phyloP scores from a whole-genome alignment of 805 yeast genomes.

The Lipomyces yamadae region DNA sequence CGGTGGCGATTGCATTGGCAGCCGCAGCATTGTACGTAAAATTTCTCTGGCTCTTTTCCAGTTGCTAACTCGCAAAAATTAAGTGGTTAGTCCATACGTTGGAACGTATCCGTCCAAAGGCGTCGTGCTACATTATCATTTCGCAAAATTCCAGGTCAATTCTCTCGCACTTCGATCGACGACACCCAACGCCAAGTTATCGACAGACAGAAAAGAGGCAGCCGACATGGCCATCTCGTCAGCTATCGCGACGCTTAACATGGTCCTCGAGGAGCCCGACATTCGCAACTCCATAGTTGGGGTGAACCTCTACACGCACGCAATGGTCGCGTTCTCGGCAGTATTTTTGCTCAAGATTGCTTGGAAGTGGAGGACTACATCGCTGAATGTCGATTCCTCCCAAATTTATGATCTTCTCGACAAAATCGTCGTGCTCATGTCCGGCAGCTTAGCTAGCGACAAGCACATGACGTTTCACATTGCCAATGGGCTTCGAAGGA shows the following conservation, averaged over 20 bases:
- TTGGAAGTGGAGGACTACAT: conserved; percentile 1
- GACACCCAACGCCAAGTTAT: conserved; percentile 2
- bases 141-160: conserved; percentile 6
- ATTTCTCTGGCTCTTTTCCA: background rate
- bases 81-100: conserved; percentile 5
- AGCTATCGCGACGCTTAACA: conserved; percentile 7
- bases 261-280: conserved; percentile 4
- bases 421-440: background rate
- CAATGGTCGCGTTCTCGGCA: conserved; percentile 7
- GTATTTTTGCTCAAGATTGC: conserved; percentile 8
- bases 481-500: conserved; percentile 4
- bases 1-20: conserved; percentile 7
- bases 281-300: conserved; percentile 1
- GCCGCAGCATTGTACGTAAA: conserved; percentile 1
- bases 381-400: conserved; percentile 3
- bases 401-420: background rate
- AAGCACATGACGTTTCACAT: conserved; percentile 4
- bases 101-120: conserved; percentile 7
- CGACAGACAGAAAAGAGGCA: conserved; percentile 7
- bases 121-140: conserved; percentile 1
- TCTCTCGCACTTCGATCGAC: background rate
- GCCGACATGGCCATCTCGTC: conserved; percentile 8
- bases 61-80: background rate
- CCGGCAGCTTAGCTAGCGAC: background rate
- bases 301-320: conserved; percentile 4